These are phyloP conservation scores for Apiospora arundinis DNA, from an alignment of 2,329 filamentous ascomycete genomes.

Conservation along the genomic window DNA sequence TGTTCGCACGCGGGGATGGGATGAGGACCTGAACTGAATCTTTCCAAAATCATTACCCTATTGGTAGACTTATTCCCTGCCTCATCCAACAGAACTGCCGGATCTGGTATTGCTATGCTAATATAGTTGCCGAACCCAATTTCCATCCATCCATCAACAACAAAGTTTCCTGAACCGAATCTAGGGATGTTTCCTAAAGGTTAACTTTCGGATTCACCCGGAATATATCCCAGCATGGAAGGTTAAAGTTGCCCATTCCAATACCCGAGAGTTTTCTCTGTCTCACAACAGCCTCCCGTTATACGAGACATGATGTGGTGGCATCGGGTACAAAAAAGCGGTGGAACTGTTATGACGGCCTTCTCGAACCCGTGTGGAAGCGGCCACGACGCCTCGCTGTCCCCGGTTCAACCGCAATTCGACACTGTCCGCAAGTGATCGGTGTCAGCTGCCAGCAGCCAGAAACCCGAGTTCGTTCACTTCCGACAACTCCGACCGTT, in stretches of 20 bases:
- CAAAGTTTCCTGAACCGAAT: background rate
- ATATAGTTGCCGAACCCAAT: constrained; percentile 7
- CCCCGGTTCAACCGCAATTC: background rate
- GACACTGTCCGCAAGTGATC: background rate
- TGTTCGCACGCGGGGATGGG: background rate
- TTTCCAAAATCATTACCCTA: background rate
- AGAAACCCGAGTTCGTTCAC: background rate
- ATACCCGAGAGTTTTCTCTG: background rate
- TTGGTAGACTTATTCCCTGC: background rate
- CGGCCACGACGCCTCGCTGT: background rate
- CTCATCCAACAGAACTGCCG: background rate
- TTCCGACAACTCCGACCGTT: background rate
- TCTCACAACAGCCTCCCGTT: constrained; percentile 4
- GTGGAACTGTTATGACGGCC: background rate
- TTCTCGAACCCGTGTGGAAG: constrained; percentile 9
- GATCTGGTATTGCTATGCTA: background rate
- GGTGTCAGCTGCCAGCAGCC: background rate
- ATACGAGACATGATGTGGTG: background rate
- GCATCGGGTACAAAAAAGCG: background rate
- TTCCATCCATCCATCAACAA: background rate
- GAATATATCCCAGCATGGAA: background rate
- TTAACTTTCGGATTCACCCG: background rate
- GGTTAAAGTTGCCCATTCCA: background rate
- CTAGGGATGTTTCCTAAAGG: background rate
- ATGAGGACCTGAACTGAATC: background rate